Evolutionary conservation across 192 early-diverging fungal species (phyloP), one percentile per base, ranked within the genome.

Genomic region (Backusella westeae): DNA sequence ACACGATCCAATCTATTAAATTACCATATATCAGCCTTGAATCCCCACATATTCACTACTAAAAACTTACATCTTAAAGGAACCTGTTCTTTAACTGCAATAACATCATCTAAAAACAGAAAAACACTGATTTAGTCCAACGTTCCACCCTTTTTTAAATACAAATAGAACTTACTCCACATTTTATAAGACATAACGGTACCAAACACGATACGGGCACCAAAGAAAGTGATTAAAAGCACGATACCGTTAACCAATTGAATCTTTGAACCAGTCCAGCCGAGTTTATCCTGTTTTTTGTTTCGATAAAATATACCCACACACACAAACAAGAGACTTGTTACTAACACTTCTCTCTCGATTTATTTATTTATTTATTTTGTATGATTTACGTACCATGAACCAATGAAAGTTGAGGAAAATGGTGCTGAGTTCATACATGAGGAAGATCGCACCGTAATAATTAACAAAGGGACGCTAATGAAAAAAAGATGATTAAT

Each of bases 381-480:
- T 44, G 29, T 59, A 59, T 59, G 9, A 23, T 71, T 77, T 44
- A 36, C 53, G 6, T 80, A 70, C 75, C 87, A 91, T 80, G 74
- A 91, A 87, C 96, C 96, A 98, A 87, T 97, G 92, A 76, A 92
- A 87, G 80, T 97, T 97, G 46, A 98, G 87, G 75, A 97, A 96
- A 15, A 94, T 93, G 9, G 96, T 97, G 74, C 88, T 91, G n/a
- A 95, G 81, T 82, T 98, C 97, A 82, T 91, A 96, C 90, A 98
- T 90, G 59, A 98, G 89, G 75, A 96, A 96, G 15, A 90, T 88
- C 12, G 92, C 87, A 23, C 95, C 97, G 77, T 94, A 97, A 84
- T 95, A 95, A 78, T 91, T 89, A 59, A 96, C 81, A 73, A 94
- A 94, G 21, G 96, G 96, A 67, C 87, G 85, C 91, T 93, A 86